Evolutionary conservation across 768 basidiomycete species (phyloP).

Genomic region (Daedalea quercina): DNA sequence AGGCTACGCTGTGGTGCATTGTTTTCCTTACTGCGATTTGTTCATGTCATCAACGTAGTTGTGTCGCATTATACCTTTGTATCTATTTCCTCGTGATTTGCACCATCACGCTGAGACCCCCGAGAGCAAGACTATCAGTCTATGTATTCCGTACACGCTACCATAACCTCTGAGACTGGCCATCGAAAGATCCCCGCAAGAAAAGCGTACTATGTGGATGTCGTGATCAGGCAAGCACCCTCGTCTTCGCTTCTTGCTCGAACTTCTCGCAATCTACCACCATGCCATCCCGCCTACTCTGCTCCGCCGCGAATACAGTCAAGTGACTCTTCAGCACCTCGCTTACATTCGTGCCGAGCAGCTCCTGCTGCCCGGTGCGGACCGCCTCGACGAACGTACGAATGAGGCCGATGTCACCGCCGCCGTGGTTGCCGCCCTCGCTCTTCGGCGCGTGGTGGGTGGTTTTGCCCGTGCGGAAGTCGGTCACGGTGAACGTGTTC

Average conservation of each 20-base stretch:
- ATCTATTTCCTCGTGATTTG: too few relatives aligned
- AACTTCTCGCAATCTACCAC: constrained; percentile 69
- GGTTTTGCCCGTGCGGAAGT: constrained; percentile 55
- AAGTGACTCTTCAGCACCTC: constrained; percentile 76
- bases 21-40: background rate
- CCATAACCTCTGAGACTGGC: too few relatives aligned
- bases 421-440: constrained; percentile 75
- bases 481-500: constrained; percentile 64
- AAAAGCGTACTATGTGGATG: background rate
- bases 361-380: constrained; percentile 49
- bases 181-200: too few relatives aligned
- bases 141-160: too few relatives aligned
- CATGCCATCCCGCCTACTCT: constrained; percentile 58
- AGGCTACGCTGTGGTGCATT: too few relatives aligned
- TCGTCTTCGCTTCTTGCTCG: constrained; percentile 36
- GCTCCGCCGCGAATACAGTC: constrained; percentile 84
- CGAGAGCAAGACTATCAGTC: too few relatives aligned
- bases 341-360: constrained; percentile 57
- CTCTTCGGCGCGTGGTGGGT: constrained; percentile 40
- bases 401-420: constrained; percentile 78
- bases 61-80: background rate
- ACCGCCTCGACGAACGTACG: constrained; percentile 73
- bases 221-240: constrained; percentile 6
- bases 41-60: background rate
- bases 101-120: too few relatives aligned